Evolutionary conservation across 202 grass and related monocot genomes (phyloP), one percentile per base, ranked within the genome.

Genomic region (Carex sylvatica): DNA sequence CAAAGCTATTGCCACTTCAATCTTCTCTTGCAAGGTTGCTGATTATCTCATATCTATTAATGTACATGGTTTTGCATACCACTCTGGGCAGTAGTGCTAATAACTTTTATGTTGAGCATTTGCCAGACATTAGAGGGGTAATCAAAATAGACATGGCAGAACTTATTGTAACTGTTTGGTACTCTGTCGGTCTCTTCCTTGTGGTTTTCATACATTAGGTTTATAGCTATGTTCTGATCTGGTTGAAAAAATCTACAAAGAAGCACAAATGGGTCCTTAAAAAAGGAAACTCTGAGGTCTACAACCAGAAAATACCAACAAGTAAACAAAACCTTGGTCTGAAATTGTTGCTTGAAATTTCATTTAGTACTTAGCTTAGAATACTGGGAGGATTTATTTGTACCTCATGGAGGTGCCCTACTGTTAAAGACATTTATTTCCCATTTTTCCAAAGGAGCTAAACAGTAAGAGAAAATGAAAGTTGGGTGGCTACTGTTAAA

Each of bases 21-120:
- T 95, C 95, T 88, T 91, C 92, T 56, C 95, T 98, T 89, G 89
- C 89, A 86, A 98, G 95, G 95, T 98, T 84, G 58, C 71, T 44
- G 66, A 82, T 74, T 30, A 49, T 91, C 40, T 78, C 38, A 26
- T 40, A 46, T 80, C 86, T 74, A 14, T 81, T 11, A 16, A 8
- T 84, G 10, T 78, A 81, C 24, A 61, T 70, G 18, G 18, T 70
- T 70, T 70, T 70, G 67, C 36, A 44, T 70, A 44, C 36, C 36
- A 20, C 0, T 44, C 8, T 70, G n/a, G 67, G 26, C 18, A 40
- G 8, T 69, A 69, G 6, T 69, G 15, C 16, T 40, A 38, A n/a
- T 36, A 38, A 68, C 5, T 40, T 40, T 5, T 42, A 69, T 69
- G 65, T 28, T 30, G 7, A 65, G 26, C 30, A 18, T 10, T 66